A percentile compares a stretch with the other conserved stretches of the same genome.
These are phyloP conservation scores for Dalbergia cochinchinensis DNA, from an alignment of 306 rosid genomes.

Conservation along the genomic window DNA sequence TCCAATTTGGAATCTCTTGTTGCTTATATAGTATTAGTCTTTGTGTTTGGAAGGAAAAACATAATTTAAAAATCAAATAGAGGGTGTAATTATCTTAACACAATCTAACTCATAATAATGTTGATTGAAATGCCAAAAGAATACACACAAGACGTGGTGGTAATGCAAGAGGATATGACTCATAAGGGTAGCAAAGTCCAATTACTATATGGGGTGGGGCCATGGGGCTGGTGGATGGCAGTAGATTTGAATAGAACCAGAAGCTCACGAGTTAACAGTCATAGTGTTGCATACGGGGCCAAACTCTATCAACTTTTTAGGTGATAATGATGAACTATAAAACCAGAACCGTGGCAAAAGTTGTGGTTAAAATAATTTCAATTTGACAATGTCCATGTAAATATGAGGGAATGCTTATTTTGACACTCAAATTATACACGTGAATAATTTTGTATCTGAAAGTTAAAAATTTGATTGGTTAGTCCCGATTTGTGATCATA, in stretches of 20 bases:
- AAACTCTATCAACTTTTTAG: background rate
- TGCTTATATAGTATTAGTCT: background rate
- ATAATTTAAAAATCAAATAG: background rate
- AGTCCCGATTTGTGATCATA: too few relatives aligned
- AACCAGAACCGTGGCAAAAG: constrained; percentile 10
- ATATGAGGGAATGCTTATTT: too few relatives aligned
- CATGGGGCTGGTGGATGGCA: background rate
- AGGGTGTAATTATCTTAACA: background rate
- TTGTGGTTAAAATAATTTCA: constrained; percentile 20
- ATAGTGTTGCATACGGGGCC: constrained; percentile 11
- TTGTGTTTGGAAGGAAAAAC: background rate
- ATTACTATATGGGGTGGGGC: constrained; percentile 23
- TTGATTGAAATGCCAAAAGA: constrained; percentile 20
- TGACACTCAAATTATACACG: too few relatives aligned
- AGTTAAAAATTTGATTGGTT: too few relatives aligned
- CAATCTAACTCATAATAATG: background rate
- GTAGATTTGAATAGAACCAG: constrained; percentile 8
- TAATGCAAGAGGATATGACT: background rate
- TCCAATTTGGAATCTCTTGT: background rate
- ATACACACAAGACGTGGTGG: background rate
- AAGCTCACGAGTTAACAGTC: constrained; percentile 26
- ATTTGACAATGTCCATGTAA: background rate
- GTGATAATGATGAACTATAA: background rate
- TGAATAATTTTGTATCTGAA: too few relatives aligned
- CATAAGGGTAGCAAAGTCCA: constrained; percentile 38